Evolutionary conservation across 2,329 filamentous ascomycete genomes (phyloP).

Genomic region (Curvularia sp.): DNA sequence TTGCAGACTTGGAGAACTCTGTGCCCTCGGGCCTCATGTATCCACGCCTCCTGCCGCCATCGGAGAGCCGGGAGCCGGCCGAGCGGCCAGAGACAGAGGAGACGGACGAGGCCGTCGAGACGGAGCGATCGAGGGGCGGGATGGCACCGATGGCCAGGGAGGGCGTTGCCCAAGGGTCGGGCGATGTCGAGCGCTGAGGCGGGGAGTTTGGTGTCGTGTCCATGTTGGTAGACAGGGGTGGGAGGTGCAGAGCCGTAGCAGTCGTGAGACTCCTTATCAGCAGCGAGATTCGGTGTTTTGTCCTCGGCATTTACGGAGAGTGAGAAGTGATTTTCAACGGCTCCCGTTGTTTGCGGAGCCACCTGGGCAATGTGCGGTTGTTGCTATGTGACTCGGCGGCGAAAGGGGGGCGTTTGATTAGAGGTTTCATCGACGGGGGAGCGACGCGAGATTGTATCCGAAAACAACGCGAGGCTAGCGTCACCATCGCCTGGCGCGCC

Average conservation of each 20-base stretch:
- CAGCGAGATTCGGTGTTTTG: slow-evolving; percentile 21
- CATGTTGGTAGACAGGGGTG: slow-evolving; percentile 33
- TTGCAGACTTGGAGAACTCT: slow-evolving; percentile 88
- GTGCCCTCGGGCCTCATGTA: slow-evolving; percentile 89
- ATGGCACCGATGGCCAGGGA: slow-evolving; percentile 67
- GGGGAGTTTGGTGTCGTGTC: slow-evolving; percentile 50
- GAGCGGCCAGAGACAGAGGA: slow-evolving; percentile 67
- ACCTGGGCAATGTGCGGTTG: slow-evolving; percentile 33
- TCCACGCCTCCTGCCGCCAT: slow-evolving; percentile 69
- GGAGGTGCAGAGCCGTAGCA: slow-evolving; percentile 19
- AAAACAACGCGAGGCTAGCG: slow-evolving; percentile 40
- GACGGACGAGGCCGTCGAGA: slow-evolving; percentile 66
- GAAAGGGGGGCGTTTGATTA: slow-evolving; percentile 38
- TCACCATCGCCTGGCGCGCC: slow-evolving; percentile 17
- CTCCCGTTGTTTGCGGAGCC: slow-evolving; percentile 19
- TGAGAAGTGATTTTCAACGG: slow-evolving; percentile 12
- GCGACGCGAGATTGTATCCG: slow-evolving; percentile 33
- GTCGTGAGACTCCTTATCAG: slow-evolving; percentile 22
- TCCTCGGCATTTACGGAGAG: slow-evolving; percentile 22
- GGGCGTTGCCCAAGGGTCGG: slow-evolving; percentile 69
- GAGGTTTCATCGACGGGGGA: slow-evolving; percentile 31
- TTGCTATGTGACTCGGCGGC: slow-evolving; percentile 28
- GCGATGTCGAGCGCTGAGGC: slow-evolving; percentile 58
- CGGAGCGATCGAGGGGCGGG: slow-evolving; percentile 66
- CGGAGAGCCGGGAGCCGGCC: slow-evolving; percentile 63